Conservation (phyloP, 352 stramenopile genomes). For the Pythium guiyangense region DNA sequence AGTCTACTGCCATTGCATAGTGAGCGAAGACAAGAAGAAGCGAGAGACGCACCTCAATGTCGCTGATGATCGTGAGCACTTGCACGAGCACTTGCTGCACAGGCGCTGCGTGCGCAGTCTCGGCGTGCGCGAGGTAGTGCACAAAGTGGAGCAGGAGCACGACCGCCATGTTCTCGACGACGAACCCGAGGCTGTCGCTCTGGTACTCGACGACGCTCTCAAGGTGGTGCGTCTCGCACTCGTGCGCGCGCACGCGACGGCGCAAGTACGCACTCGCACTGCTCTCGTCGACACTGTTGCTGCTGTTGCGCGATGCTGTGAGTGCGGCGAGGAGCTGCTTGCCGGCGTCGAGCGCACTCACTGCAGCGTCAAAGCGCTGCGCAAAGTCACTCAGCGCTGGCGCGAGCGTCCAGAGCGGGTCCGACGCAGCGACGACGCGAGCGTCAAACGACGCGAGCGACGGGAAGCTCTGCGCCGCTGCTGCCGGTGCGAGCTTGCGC, state of each 20-base stretch:
- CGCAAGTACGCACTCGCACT: constrained; percentile 5
- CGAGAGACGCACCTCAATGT: constrained; percentile 46
- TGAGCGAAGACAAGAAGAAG: too few relatives aligned
- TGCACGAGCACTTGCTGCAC: constrained; percentile 63
- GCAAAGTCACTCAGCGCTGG: constrained; percentile 61
- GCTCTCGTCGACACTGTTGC: constrained; percentile 1
- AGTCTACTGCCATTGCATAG: not conserved
- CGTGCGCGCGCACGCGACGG: constrained; percentile 23
- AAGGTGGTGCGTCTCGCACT: constrained; percentile 32
- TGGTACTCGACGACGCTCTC: constrained; percentile 74
- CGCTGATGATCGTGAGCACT: constrained; percentile 53
- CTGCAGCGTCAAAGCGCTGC: constrained; percentile 40
- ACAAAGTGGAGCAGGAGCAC: constrained; percentile 65
- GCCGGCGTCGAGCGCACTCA: constrained; percentile 43
- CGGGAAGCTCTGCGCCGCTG: constrained; percentile 28
- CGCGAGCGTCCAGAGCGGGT: constrained; percentile 56
- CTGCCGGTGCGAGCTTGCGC: constrained; percentile 25
- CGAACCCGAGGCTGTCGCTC: constrained; percentile 63
- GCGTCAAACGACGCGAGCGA: constrained; percentile 47
- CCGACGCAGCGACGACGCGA: constrained; percentile 48
- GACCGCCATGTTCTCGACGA: constrained; percentile 76
- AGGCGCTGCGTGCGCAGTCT: constrained; percentile 17
- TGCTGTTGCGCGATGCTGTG: constrained; percentile 3
- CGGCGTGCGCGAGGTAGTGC: constrained; percentile 45
- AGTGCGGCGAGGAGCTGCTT: constrained; percentile 39